phyloP scores from a whole-genome alignment of 1,284 basidiomycete genomes.

The Coriolopsis trogii region DNA sequence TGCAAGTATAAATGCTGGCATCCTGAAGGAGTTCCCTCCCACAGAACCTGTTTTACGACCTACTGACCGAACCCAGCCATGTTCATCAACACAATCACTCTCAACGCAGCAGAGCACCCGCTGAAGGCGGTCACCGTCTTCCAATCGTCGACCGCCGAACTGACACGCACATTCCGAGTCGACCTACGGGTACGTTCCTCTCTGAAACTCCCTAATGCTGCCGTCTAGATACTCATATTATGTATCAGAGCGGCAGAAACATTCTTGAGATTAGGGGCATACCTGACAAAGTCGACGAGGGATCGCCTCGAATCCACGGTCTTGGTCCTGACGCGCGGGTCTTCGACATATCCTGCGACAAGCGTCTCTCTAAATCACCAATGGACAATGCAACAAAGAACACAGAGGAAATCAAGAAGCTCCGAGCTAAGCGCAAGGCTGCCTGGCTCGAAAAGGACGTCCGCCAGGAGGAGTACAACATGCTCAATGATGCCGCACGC shows the following conservation, averaged over 20 bases:
- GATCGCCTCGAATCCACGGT: constrained; percentile 53
- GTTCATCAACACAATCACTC: not conserved
- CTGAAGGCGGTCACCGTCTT: constrained; percentile 42
- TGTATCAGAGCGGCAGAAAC: constrained; percentile 48
- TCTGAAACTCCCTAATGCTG: no score
- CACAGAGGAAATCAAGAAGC: constrained; percentile 35
- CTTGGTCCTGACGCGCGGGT: constrained; percentile 45
- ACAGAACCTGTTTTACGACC: no score
- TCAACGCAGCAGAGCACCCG: constrained; percentile 31
- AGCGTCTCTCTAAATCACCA: not conserved
- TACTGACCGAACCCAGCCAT: no score
- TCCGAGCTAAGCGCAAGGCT: constrained; percentile 37
- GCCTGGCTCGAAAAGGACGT: constrained; percentile 44
- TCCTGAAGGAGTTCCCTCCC: no score
- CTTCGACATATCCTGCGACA: constrained; percentile 50
- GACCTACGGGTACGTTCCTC: constrained; percentile 37
- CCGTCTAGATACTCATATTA: no score
- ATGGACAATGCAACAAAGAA: constrained; percentile 20
- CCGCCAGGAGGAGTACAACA: constrained; percentile 40
- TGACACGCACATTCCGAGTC: constrained; percentile 36
- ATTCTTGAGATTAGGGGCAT: constrained; percentile 50
- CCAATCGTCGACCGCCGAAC: constrained; percentile 39
- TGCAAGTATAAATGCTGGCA: no score
- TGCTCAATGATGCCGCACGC: constrained; percentile 47
- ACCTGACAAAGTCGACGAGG: constrained; percentile 47